Evolutionary conservation across 805 yeast genomes (phyloP), one percentile per base, ranked within the genome.

Genomic region (Starmerella etchellsii): DNA sequence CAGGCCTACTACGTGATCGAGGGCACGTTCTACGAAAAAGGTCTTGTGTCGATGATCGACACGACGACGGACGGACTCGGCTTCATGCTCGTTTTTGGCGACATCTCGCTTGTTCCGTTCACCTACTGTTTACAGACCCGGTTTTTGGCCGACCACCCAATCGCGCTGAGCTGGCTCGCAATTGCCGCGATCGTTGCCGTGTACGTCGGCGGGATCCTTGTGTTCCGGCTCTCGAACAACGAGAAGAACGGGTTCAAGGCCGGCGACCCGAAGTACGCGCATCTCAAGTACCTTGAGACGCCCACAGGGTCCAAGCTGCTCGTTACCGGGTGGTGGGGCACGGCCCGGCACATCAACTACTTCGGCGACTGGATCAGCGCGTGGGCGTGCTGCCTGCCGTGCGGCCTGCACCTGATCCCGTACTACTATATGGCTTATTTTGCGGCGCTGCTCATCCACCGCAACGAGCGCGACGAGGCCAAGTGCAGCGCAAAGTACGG

Each of bases 41-140:
- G 96, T 5, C 72, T 78, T 11, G 65, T 91, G 44, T 76, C 91
- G 6, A 91, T 91, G 96, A 88, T 91, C 71, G 98, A 91, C 60
- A 76, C 87, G 37, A 81, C 93, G 6, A 82, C 95, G 10, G 98
- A 91, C 63, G 98, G 98, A 0, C 84, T 91, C 58, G 98, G 98
- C 1, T 87, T 78, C 63, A 91, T 91, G 98, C 67, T 91, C 39
- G 76, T 85, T 3, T 87, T 88, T 64, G 98, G 98, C 23, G 98
- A 91, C 58, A 68, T 91, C 53, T 76, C 91, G 2, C 71, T 91
- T 66, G 84, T 91, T 19, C 98, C 98, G 25, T 88, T 88, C 67
- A 71, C 94, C 1, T 91, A 91, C 59, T 71, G 85, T 9, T 59
- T 91, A 44, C 98, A 91, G 58, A 70, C 94, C 2, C 71, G 97